A percentile compares a stretch with the other conserved stretches of the same genome.
These are phyloP conservation scores for Euptelea pleiosperma DNA, from an alignment of 164 flowering plant genomes.

Conservation along the genomic window DNA sequence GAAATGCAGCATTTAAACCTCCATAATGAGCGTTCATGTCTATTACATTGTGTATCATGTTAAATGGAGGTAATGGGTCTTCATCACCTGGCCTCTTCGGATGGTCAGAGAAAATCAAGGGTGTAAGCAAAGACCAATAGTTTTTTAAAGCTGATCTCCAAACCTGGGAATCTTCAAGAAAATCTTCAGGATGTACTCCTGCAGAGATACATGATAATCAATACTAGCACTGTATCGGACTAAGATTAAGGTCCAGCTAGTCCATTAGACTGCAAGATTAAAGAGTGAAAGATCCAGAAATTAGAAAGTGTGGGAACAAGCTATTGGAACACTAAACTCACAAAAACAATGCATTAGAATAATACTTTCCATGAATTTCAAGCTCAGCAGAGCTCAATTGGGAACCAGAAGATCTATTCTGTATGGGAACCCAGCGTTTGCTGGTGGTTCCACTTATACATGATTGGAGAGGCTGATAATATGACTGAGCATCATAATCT, in stretches of 20 bases:
- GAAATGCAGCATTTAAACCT: slow-evolving; percentile 79
- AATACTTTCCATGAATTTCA: slow-evolving; percentile 79
- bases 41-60: slow-evolving; percentile 95
- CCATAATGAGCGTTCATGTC: slow-evolving; percentile 97
- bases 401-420: slow-evolving; percentile 63
- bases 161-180: slow-evolving; percentile 55
- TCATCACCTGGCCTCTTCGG: slow-evolving; percentile 98
- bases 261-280: background rate
- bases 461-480: slow-evolving; percentile 73
- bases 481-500: slow-evolving; percentile 45
- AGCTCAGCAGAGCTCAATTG: slow-evolving; percentile 55
- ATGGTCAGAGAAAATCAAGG: slow-evolving; percentile 95
- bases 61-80: slow-evolving; percentile 93
- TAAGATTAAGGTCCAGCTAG: slow-evolving; percentile 6
- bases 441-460: slow-evolving; percentile 80
- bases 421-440: slow-evolving; percentile 81
- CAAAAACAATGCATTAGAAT: slow-evolving; percentile 20
- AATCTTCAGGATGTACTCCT: slow-evolving; percentile 78
- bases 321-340: slow-evolving; percentile 4
- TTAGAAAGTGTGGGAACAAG: background rate
- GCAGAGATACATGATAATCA: slow-evolving; percentile 28
- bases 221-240: background rate
- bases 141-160: slow-evolving; percentile 71
- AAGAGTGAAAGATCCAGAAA: background rate
- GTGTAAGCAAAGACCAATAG: slow-evolving; percentile 96